Evolutionary conservation across 2,329 filamentous ascomycete genomes (phyloP).

Genomic region (Hirsutella minnesotensis): DNA sequence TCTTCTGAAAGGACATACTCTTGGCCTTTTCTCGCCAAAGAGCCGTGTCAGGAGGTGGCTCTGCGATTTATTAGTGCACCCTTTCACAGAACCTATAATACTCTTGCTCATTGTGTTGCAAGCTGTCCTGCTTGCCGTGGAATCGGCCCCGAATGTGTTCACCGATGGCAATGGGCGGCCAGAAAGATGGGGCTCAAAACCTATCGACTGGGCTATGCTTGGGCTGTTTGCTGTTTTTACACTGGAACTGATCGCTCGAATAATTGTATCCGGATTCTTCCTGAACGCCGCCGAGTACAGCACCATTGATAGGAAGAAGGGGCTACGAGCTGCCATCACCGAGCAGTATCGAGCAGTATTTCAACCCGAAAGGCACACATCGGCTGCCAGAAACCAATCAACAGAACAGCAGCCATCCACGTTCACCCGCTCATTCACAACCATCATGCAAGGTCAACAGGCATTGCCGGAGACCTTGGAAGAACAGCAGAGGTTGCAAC

Average conservation of each 20-base stretch:
- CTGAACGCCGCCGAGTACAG: slow-evolving; percentile 87
- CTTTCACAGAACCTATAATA: slow-evolving; percentile 76
- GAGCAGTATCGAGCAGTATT: slow-evolving; percentile 72
- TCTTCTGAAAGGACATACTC: slow-evolving; percentile 72
- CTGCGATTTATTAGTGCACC: slow-evolving; percentile 76
- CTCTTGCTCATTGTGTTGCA: slow-evolving; percentile 81
- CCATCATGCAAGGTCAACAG: slow-evolving; percentile 53
- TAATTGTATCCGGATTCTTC: slow-evolving; percentile 87
- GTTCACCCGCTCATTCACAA: slow-evolving; percentile 69
- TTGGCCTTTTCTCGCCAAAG: slow-evolving; percentile 74
- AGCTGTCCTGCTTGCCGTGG: slow-evolving; percentile 75
- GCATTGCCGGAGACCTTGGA: slow-evolving; percentile 49
- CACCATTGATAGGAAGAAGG: slow-evolving; percentile 69
- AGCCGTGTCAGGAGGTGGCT: slow-evolving; percentile 62
- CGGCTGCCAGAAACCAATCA: slow-evolving; percentile 42
- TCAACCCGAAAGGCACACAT: slow-evolving; percentile 64
- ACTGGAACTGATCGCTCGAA: slow-evolving; percentile 67
- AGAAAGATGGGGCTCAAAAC: slow-evolving; percentile 51
- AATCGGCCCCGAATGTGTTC: slow-evolving; percentile 64
- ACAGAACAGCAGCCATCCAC: slow-evolving; percentile 44
- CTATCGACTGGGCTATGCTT: slow-evolving; percentile 72
- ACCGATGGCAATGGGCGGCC: slow-evolving; percentile 47
- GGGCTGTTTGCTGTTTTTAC: slow-evolving; percentile 83
- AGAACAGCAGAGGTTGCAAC: slow-evolving; percentile 71
- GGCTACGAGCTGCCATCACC: slow-evolving; percentile 60